Evolutionary conservation across 352 stramenopile species (phyloP).

Genomic region (Pythium periplocum): DNA sequence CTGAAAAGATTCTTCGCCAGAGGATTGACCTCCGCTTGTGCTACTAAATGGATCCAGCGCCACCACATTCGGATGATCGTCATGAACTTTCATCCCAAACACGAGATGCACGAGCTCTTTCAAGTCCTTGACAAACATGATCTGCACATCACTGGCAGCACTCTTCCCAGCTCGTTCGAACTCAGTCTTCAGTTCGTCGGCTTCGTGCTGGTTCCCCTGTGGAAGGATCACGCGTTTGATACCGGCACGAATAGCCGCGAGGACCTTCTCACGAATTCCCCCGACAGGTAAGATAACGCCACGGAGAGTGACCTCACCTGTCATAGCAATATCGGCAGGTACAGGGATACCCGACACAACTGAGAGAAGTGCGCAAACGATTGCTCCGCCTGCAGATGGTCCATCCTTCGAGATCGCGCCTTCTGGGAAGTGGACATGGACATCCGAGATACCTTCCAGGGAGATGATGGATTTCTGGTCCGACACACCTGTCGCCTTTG

Average conservation of each 20-base stretch:
- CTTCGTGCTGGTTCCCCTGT: slow-evolving; percentile 66
- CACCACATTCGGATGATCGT: slow-evolving; percentile 17
- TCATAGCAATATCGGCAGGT: slow-evolving; percentile 83
- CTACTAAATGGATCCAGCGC: no score
- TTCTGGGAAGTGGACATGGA: slow-evolving; percentile 89
- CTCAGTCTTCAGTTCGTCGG: slow-evolving; percentile 61
- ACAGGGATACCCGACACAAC: slow-evolving; percentile 60
- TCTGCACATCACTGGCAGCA: slow-evolving; percentile 25
- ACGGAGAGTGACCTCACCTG: slow-evolving; percentile 83
- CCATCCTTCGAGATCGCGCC: slow-evolving; percentile 88
- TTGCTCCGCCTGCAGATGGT: slow-evolving; percentile 81
- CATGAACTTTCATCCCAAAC: slow-evolving; percentile 54
- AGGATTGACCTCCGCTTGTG: slow-evolving; percentile 1
- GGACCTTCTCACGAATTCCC: slow-evolving; percentile 89
- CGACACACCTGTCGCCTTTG: neutral
- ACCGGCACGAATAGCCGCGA: slow-evolving; percentile 79
- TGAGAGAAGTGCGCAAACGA: slow-evolving; percentile 82
- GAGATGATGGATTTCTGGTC: slow-evolving; percentile 21
- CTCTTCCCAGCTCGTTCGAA: slow-evolving; percentile 26
- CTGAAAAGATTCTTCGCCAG: slow-evolving; percentile 5
- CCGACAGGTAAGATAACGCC: slow-evolving; percentile 88
- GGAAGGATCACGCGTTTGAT: slow-evolving; percentile 81
- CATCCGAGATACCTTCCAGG: slow-evolving; percentile 51
- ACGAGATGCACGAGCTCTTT: slow-evolving; percentile 57
- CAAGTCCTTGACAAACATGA: slow-evolving; percentile 71